Percentiles rank a stretch among this genome's conserved stretches.
Evolutionary conservation across 345 rosid genomes (phyloP).

Genomic region (Noccaea bulbosa): DNA sequence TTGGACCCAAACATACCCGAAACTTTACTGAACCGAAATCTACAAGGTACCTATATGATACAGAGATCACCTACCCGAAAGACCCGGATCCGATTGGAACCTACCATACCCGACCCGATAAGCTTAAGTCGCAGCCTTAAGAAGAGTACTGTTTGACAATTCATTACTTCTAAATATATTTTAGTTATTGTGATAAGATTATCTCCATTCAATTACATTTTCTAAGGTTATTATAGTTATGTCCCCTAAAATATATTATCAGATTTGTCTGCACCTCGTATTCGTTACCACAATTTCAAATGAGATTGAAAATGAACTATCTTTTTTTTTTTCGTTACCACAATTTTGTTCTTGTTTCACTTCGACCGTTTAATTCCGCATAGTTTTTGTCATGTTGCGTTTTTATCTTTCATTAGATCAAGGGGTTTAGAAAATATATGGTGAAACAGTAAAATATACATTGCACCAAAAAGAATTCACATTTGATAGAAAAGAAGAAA

Average conservation of each 20-base stretch:
- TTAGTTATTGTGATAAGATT: too few relatives aligned
- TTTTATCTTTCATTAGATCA: not conserved
- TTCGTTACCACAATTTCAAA: not conserved
- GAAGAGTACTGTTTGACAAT: too few relatives aligned
- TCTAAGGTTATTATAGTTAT: too few relatives aligned
- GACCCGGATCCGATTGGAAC: too few relatives aligned
- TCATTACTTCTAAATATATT: too few relatives aligned
- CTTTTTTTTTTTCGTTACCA: not conserved
- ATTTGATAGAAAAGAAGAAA: constrained; percentile 6
- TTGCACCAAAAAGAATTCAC: not conserved
- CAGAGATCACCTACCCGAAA: too few relatives aligned
- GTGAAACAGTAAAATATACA: constrained; percentile 17
- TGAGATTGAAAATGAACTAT: not conserved
- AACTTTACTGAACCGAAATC: too few relatives aligned
- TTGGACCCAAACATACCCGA: too few relatives aligned
- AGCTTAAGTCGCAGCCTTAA: too few relatives aligned
- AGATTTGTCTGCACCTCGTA: not conserved
- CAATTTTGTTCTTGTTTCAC: not conserved
- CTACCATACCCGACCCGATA: too few relatives aligned
- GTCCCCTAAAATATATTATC: not conserved
- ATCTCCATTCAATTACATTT: too few relatives aligned
- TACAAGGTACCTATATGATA: too few relatives aligned
- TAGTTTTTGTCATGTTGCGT: not conserved
- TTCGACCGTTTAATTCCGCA: not conserved
- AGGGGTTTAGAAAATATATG: not conserved